These are phyloP conservation scores for Arachis hypogaea DNA, from an alignment of 306 rosid genomes.

Conservation along the genomic window DNA sequence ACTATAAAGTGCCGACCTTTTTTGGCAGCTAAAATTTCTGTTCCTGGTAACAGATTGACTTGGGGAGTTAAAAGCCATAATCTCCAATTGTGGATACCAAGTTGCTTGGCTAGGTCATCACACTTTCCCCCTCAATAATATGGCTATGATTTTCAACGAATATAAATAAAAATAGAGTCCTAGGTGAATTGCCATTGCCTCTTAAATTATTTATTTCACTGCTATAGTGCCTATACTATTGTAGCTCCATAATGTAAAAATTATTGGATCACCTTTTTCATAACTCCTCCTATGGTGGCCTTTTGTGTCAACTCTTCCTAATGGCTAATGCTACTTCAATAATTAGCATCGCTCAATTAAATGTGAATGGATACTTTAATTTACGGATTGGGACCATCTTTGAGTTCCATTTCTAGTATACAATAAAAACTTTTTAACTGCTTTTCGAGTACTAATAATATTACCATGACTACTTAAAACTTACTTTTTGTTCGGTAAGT, in stretches of 20 bases:
- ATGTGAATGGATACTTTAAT: conserved; percentile 8
- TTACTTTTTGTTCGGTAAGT: too few relatives aligned
- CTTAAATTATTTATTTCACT: conserved; percentile 10
- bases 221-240: neutral
- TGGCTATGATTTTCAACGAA: conserved; percentile 8
- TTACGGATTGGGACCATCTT: conserved; percentile 27
- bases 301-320: neutral
- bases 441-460: too few relatives aligned
- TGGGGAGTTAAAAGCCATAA: conserved; percentile 35
- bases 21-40: conserved; percentile 41
- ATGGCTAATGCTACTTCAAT: conserved; percentile 29
- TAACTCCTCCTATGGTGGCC: conserved; percentile 10
- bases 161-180: conserved; percentile 19
- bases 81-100: conserved; percentile 29
- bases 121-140: conserved; percentile 27
- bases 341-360: conserved; percentile 14
- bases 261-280: conserved; percentile 16
- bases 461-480: too few relatives aligned
- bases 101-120: neutral
- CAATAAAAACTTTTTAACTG: too few relatives aligned
- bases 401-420: too few relatives aligned
- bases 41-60: conserved; percentile 31
- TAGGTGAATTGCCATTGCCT: conserved; percentile 16
- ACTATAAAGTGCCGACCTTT: conserved; percentile 47
- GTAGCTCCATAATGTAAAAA: conserved; percentile 35